Conservation (phyloP, 257 asterid genomes). For the Fraxinus excelsior region DNA sequence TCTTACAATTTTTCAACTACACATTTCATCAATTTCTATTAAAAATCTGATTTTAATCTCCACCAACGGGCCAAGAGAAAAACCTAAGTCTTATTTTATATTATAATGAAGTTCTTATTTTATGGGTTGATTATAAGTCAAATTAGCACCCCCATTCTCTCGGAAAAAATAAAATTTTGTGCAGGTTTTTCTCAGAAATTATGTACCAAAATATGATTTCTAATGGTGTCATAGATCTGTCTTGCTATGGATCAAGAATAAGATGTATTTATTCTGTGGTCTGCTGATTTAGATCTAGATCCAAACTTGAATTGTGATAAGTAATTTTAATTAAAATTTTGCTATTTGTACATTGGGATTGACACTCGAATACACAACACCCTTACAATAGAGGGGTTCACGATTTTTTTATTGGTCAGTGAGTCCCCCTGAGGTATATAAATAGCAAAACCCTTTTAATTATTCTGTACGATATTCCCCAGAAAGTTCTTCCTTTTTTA, state of each 20-base stretch:
- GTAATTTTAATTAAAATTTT: no score
- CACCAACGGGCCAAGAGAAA: no score
- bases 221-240: slow-evolving; percentile 29
- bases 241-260: slow-evolving; percentile 26
- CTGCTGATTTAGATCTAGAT: slow-evolving; percentile 55
- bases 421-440: no score
- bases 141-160: slow-evolving; percentile 16
- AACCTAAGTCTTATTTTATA: neutral
- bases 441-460: no score
- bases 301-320: slow-evolving; percentile 22
- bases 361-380: no score
- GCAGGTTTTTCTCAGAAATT: neutral
- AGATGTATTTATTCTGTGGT: neutral
- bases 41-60: no score
- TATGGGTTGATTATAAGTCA: slow-evolving; percentile 17
- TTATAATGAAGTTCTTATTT: neutral
- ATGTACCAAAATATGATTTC: neutral
- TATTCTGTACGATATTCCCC: no score
- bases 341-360: no score
- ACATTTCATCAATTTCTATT: no score
- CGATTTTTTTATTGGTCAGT: no score
- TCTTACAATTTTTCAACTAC: no score
- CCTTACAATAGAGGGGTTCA: no score
- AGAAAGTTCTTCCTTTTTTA: neutral
- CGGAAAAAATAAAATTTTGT: slow-evolving; percentile 21